phyloP scores from a whole-genome alignment of 805 yeast species.

The Zygosaccharomyces lentus region DNA sequence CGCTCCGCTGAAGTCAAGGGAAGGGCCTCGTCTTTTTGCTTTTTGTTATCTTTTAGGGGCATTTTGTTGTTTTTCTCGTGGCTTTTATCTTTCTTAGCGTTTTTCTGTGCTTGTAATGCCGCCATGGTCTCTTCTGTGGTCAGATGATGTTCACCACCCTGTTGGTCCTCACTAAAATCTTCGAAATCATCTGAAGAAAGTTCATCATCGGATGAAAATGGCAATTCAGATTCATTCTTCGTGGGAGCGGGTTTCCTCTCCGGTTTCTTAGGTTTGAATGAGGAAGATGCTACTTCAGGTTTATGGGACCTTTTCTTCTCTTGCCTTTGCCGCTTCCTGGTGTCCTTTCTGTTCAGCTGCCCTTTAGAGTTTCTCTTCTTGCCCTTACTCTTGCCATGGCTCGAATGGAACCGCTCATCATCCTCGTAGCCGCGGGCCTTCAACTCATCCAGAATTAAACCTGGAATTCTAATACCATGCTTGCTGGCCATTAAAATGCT shows the following conservation, averaged over 20 bases:
- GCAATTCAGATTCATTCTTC: slow-evolving; percentile 12
- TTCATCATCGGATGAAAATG: slow-evolving; percentile 41
- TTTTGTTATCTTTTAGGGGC: slow-evolving; percentile 9
- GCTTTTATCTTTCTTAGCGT: slow-evolving; percentile 23
- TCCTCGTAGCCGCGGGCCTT: slow-evolving; percentile 42
- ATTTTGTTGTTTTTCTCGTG: slow-evolving; percentile 21
- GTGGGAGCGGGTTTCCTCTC: slow-evolving; percentile 11
- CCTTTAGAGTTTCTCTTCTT: slow-evolving; percentile 34
- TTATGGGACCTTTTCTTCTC: slow-evolving; percentile 28
- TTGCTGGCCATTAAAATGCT: slow-evolving; percentile 7
- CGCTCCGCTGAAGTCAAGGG: slow-evolving; percentile 43
- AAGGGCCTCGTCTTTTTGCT: slow-evolving; percentile 14
- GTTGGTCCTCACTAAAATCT: slow-evolving; percentile 38
- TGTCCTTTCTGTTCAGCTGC: slow-evolving; percentile 39
- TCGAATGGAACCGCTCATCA: slow-evolving; percentile 35
- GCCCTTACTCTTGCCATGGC: slow-evolving; percentile 21
- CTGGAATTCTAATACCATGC: slow-evolving; percentile 51
- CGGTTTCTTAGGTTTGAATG: slow-evolving; percentile 2
- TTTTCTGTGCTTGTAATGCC: slow-evolving; percentile 31
- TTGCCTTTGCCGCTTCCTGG: slow-evolving; percentile 39
- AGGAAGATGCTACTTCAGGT: not conserved
- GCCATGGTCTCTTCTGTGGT: slow-evolving; percentile 38
- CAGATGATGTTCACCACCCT: slow-evolving; percentile 31
- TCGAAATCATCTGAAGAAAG: slow-evolving; percentile 42
- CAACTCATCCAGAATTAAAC: slow-evolving; percentile 50